Evolutionary conservation across 306 rosid genomes (phyloP).

Genomic region (Quercus gilva): DNA sequence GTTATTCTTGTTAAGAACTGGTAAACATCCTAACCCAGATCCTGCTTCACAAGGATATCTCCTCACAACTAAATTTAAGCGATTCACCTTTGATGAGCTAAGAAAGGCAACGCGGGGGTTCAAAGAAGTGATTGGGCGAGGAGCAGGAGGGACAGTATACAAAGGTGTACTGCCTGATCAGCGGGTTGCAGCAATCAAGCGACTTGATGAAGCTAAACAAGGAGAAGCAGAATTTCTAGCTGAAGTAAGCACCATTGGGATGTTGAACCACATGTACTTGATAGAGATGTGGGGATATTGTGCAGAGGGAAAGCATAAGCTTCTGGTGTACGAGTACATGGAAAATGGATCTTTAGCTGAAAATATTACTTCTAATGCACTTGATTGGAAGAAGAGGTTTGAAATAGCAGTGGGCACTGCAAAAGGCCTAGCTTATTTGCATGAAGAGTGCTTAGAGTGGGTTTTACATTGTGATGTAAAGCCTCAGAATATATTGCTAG

Average conservation of each 20-base stretch:
- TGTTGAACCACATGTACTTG: no score
- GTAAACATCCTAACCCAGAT: neutral
- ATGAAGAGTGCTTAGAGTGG: slow-evolving; percentile 44
- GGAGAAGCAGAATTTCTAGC: no score
- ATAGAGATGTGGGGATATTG: no score
- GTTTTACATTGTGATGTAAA: slow-evolving; percentile 34
- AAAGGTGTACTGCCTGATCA: slow-evolving; percentile 19
- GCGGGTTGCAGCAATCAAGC: slow-evolving; percentile 29
- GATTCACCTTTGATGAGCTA: slow-evolving; percentile 27
- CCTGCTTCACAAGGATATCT: slow-evolving; percentile 17
- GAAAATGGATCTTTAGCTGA: slow-evolving; percentile 29
- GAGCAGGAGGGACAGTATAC: slow-evolving; percentile 35
- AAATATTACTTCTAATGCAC: slow-evolving; percentile 13
- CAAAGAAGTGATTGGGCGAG: slow-evolving; percentile 36
- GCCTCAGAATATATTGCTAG: slow-evolving; percentile 33
- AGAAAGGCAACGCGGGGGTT: slow-evolving; percentile 25
- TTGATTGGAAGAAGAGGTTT: slow-evolving; percentile 29
- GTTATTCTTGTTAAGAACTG: neutral
- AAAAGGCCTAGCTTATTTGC: slow-evolving; percentile 40
- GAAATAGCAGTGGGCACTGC: slow-evolving; percentile 36
- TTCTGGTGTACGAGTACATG: slow-evolving; percentile 32
- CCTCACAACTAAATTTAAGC: slow-evolving; percentile 28
- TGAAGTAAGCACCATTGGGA: no score
- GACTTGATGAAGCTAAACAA: neutral
- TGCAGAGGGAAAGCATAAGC: slow-evolving; percentile 28